Conservation (phyloP, 2,329 filamentous ascomycete species). For the Hirsutella rhossiliensis region DNA sequence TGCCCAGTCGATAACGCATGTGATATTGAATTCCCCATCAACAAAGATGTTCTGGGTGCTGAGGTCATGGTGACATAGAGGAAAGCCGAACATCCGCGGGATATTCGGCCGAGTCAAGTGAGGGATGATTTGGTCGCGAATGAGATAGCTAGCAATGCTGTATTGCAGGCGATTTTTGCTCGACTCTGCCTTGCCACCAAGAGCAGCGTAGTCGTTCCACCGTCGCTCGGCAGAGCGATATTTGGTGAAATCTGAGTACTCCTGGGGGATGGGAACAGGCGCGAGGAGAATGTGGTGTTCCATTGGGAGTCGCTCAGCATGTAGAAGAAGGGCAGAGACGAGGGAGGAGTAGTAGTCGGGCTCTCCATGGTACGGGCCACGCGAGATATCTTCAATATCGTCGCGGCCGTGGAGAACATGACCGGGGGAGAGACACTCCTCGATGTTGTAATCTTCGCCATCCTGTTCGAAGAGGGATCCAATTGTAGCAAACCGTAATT, state of each 20-base stretch:
- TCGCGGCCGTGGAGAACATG: too few species aligned
- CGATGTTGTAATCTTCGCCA: too few species aligned
- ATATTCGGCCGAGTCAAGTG: too few species aligned
- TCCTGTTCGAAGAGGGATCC: too few species aligned
- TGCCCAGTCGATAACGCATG: slow-evolving; percentile 16
- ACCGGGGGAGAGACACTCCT: too few species aligned
- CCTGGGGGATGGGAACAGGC: not conserved
- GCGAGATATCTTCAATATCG: too few species aligned
- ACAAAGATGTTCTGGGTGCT: slow-evolving; percentile 14
- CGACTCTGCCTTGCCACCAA: slow-evolving; percentile 4
- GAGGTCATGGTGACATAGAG: slow-evolving; percentile 14
- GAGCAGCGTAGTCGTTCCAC: slow-evolving; percentile 8
- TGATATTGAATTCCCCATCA: slow-evolving; percentile 16
- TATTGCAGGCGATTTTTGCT: slow-evolving; percentile 8
- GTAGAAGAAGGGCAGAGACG: too few species aligned
- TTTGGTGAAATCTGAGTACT: slow-evolving; percentile 5
- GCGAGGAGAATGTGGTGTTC: too few species aligned
- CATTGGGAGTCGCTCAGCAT: too few species aligned
- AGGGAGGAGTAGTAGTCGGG: too few species aligned
- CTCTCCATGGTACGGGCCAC: too few species aligned
- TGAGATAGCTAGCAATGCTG: slow-evolving; percentile 6
- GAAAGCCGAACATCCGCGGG: slow-evolving; percentile 7
- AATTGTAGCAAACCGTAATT: too few species aligned
- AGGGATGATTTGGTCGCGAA: slow-evolving; percentile 7
- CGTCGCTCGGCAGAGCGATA: slow-evolving; percentile 5